Evolutionary conservation across 306 rosid species (phyloP).

Genomic region (Styphnolobium japonicum): DNA sequence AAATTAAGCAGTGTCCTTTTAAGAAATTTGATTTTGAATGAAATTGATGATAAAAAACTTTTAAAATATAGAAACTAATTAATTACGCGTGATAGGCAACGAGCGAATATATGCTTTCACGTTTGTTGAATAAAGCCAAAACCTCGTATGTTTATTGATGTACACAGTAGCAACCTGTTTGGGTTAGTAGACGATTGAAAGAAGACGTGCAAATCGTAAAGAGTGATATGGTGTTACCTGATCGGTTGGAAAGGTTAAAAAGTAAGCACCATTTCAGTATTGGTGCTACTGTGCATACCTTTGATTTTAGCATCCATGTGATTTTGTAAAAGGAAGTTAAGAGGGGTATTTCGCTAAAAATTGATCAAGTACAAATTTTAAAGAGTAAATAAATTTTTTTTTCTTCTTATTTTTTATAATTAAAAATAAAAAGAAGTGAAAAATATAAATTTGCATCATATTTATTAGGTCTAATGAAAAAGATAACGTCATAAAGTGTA

Average conservation of each 20-base stretch:
- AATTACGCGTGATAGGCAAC: not conserved
- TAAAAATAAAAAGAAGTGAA: no score
- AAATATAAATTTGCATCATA: no score
- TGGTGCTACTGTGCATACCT: not conserved
- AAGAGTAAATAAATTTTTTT: no score
- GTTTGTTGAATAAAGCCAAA: not conserved
- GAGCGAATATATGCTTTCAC: not conserved
- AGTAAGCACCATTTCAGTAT: not conserved
- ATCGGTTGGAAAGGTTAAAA: not conserved
- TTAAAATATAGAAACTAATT: not conserved
- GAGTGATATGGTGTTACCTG: not conserved
- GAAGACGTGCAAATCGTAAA: not conserved
- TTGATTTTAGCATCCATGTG: not conserved
- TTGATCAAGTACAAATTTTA: no score
- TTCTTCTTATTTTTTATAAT: no score
- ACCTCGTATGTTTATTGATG: not conserved
- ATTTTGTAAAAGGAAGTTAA: not conserved
- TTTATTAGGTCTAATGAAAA: no score
- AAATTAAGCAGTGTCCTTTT: not conserved
- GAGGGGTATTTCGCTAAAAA: no score
- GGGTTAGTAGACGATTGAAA: not conserved
- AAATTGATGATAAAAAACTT: not conserved
- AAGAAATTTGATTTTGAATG: not conserved
- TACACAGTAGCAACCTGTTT: not conserved
- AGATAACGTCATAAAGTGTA: no score